Evolutionary conservation across 1,139 yeast genomes (phyloP).

Genomic region (Blastobotrys capitulatus): DNA sequence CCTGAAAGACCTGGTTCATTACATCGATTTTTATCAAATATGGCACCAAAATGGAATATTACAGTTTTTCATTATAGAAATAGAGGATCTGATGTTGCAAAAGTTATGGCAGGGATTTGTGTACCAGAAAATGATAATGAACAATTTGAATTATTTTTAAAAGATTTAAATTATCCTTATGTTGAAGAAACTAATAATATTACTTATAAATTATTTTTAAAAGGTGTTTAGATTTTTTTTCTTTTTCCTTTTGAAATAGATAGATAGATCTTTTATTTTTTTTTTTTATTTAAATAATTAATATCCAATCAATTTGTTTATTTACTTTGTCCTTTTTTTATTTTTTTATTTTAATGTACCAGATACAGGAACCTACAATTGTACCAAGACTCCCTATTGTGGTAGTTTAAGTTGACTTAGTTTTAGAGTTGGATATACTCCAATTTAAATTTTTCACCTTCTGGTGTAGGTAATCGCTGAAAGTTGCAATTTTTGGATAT

Average conservation of each 20-base stretch:
- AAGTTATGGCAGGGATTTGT: conserved; percentile 81
- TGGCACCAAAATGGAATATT: conserved; percentile 82
- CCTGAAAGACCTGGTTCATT: conserved; percentile 98
- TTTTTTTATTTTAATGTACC: no score
- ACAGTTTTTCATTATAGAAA: conserved; percentile 94
- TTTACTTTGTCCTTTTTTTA: no score
- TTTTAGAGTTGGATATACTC: no score
- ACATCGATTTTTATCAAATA: conserved; percentile 63
- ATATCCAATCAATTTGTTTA: no score
- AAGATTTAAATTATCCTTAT: conserved; percentile 67
- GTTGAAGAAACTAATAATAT: conserved; percentile 79
- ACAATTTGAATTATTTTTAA: conserved; percentile 62
- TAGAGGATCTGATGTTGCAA: conserved; percentile 93
- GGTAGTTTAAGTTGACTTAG: no score
- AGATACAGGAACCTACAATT: no score
- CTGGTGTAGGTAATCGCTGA: no score
- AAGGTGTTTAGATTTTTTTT: conserved; percentile 9
- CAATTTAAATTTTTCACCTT: no score
- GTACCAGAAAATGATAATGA: conserved; percentile 69
- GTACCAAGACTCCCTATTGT: no score
- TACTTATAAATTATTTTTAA: conserved; percentile 71
- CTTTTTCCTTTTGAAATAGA: neutral
- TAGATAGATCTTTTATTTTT: no score
- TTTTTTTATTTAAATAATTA: no score
- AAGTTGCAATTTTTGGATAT: neutral